Conservation (phyloP, 2,329 filamentous ascomycete genomes). For the Penicillium oxalicum region DNA sequence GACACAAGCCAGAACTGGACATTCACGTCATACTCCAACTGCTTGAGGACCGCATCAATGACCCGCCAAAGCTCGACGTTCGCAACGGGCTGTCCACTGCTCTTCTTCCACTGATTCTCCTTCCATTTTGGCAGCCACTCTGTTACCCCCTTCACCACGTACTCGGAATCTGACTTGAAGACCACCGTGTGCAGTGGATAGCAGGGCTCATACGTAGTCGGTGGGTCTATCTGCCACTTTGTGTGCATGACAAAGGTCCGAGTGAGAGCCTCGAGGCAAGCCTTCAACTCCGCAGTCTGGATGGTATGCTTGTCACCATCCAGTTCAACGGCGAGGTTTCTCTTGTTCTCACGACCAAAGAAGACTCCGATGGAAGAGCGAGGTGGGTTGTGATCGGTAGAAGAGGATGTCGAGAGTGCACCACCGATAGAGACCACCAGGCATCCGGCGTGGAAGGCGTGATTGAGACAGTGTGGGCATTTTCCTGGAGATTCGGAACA, state of each 20-base stretch:
- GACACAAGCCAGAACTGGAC: conserved; percentile 8
- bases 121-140: conserved; percentile 30
- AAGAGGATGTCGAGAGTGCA: not conserved
- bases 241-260: not conserved
- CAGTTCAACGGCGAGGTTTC: conserved; percentile 6
- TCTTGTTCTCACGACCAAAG: conserved; percentile 7
- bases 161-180: conserved; percentile 32
- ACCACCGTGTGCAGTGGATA: conserved; percentile 11
- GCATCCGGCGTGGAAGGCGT: conserved; percentile 7
- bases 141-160: conserved; percentile 29
- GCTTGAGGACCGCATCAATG: conserved; percentile 11
- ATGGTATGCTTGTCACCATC: conserved; percentile 9
- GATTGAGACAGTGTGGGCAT: conserved; percentile 9
- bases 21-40: conserved; percentile 13
- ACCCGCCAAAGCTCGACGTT: conserved; percentile 21
- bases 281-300: conserved; percentile 16
- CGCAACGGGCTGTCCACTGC: conserved; percentile 18
- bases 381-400: not conserved
- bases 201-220: not conserved
- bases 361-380: conserved; percentile 10
- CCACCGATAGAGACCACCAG: conserved; percentile 4
- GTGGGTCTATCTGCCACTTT: not conserved
- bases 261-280: conserved; percentile 12
- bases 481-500: conserved; percentile 4
- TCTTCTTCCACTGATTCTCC: conserved; percentile 22